Evolutionary conservation across 2,329 filamentous ascomycete species (phyloP).

Genomic region (Epichloe coenophiala): DNA sequence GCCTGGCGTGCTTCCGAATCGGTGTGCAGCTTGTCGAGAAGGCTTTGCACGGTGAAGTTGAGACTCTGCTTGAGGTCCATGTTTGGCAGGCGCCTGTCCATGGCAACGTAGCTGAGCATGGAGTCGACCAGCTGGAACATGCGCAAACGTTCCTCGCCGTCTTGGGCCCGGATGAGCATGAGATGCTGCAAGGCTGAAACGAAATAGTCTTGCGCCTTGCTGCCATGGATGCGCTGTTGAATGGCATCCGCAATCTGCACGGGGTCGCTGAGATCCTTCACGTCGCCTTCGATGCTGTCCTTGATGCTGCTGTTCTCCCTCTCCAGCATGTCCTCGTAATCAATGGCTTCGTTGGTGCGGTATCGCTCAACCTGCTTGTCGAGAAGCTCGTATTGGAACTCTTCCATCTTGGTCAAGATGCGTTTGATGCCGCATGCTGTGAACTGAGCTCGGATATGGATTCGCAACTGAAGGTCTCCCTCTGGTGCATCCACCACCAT

Average conservation of each 20-base stretch:
- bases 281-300: conserved; percentile 72
- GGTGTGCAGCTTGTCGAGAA: conserved; percentile 91
- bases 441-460: conserved; percentile 92
- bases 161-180: conserved; percentile 80
- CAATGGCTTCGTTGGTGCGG: conserved; percentile 86
- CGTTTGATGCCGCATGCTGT: conserved; percentile 91
- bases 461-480: conserved; percentile 75
- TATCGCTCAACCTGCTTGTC: conserved; percentile 97
- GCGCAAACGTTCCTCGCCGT: conserved; percentile 77
- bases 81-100: conserved; percentile 89
- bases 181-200: conserved; percentile 90
- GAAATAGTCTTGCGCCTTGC: conserved; percentile 87
- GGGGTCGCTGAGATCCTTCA: conserved; percentile 86
- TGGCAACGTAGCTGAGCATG: conserved; percentile 98
- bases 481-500: conserved; percentile 90
- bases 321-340: conserved; percentile 95
- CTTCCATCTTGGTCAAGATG: conserved; percentile 91
- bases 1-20: conserved; percentile 90
- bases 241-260: conserved; percentile 91
- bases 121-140: conserved; percentile 97
- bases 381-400: conserved; percentile 94
- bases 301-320: conserved; percentile 82
- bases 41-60: conserved; percentile 90
- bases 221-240: conserved; percentile 68
- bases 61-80: conserved; percentile 97